Conservation (phyloP, 2,329 filamentous ascomycete species). For the Botrytis galanthina region DNA sequence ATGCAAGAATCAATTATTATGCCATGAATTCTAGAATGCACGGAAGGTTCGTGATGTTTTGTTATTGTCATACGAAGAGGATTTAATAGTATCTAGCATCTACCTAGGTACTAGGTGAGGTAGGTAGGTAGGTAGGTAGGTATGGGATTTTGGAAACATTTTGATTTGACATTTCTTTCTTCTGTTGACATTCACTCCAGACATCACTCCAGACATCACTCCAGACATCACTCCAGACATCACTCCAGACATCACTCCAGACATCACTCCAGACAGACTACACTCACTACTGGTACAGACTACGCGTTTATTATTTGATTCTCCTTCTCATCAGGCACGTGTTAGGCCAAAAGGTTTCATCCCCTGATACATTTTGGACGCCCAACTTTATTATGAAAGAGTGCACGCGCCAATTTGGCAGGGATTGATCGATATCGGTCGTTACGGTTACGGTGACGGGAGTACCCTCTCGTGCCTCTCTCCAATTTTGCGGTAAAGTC, state of each 20-base stretch:
- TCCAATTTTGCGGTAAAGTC: slow-evolving; percentile 7
- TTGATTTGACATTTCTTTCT: not conserved
- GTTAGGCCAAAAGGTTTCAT: not conserved
- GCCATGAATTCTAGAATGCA: not conserved
- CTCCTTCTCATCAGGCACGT: not conserved
- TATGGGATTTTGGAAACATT: not conserved
- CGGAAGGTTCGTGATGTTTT: not conserved
- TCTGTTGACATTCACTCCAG: not conserved
- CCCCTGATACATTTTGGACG: not conserved
- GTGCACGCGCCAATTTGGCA: slow-evolving; percentile 6
- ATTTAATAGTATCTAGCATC: not conserved
- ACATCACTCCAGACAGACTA: too few relatives aligned
- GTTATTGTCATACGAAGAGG: not conserved
- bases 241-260: too few relatives aligned
- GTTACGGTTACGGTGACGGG: slow-evolving; percentile 11
- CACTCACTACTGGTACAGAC: too few relatives aligned
- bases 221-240: too few relatives aligned
- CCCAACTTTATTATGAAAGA: not conserved
- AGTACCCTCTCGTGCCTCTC: not conserved
- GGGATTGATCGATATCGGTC: slow-evolving; percentile 11
- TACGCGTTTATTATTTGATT: not conserved
- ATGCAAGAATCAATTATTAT: not conserved
- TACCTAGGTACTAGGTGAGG: too few relatives aligned
- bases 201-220: too few relatives aligned
- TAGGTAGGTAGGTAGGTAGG: too few relatives aligned